Evolutionary conservation across 352 stramenopile genomes (phyloP).

Genomic region (Pythium plurisporium): DNA sequence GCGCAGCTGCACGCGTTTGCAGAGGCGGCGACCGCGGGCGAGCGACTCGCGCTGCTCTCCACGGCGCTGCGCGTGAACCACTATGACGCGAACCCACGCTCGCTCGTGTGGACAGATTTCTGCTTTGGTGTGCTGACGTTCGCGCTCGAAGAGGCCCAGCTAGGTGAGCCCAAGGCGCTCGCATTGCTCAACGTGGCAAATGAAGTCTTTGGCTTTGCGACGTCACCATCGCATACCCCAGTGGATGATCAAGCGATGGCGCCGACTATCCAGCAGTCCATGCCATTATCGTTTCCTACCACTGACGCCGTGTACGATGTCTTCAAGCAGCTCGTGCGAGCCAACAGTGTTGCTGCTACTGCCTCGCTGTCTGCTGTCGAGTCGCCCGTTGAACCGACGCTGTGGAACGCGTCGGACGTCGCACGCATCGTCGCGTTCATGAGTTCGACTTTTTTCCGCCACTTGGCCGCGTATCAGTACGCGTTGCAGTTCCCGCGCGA

Average conservation of each 20-base stretch:
- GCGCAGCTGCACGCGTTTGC: conserved; percentile 32
- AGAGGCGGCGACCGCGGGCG: conserved; percentile 13
- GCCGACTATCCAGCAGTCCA: background rate
- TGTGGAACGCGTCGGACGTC: conserved; percentile 33
- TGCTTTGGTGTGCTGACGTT: conserved; percentile 68
- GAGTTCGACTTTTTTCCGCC: conserved; percentile 61
- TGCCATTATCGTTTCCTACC: conserved; percentile 1
- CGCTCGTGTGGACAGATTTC: conserved; percentile 52
- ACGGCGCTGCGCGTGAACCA: conserved; percentile 41
- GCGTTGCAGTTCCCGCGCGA: conserved; percentile 33
- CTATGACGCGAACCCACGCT: conserved; percentile 46
- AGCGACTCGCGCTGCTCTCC: conserved; percentile 33
- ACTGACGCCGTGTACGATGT: conserved; percentile 18
- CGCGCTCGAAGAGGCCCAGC: conserved; percentile 36
- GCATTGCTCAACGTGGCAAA: conserved; percentile 44
- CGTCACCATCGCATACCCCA: conserved; percentile 10
- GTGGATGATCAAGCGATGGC: background rate
- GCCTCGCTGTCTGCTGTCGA: background rate
- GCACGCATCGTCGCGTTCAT: conserved; percentile 62
- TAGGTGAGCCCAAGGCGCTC: conserved; percentile 34
- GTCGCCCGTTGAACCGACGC: background rate
- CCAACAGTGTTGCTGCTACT: conserved; percentile 13
- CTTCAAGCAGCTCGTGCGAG: conserved; percentile 22
- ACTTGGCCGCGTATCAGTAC: conserved; percentile 60
- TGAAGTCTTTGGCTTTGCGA: conserved; percentile 52